Conservation (phyloP, 2,329 filamentous ascomycete species). For the Diaporthe australafricana region DNA sequence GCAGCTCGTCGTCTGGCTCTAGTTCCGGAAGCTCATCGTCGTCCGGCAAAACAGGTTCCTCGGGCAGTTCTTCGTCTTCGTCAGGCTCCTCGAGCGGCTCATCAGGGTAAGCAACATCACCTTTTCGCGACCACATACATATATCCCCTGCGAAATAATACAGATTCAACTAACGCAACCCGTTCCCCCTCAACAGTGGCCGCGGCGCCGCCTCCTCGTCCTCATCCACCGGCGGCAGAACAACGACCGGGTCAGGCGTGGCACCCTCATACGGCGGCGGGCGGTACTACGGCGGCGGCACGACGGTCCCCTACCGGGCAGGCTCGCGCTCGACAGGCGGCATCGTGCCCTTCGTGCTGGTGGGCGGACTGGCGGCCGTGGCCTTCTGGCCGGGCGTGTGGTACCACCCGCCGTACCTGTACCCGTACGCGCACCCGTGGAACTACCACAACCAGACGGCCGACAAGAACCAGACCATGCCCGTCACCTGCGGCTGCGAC, state of each 20-base stretch:
- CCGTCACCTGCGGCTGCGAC: constrained; percentile 72
- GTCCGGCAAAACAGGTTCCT: constrained; percentile 36
- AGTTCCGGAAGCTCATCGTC: constrained; percentile 46
- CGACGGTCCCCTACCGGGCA: constrained; percentile 68
- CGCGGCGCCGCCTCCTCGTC: constrained; percentile 45
- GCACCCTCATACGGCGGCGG: constrained; percentile 71
- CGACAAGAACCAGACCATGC: constrained; percentile 67
- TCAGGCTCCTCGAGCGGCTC: constrained; percentile 5
- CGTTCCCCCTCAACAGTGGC: constrained; percentile 21
- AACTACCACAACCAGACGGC: constrained; percentile 62
- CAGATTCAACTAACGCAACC: not conserved
- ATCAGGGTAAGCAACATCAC: constrained; percentile 10
- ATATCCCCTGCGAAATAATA: too few species aligned
- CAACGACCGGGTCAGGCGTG: constrained; percentile 68
- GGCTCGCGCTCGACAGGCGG: constrained; percentile 64
- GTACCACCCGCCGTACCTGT: constrained; percentile 72
- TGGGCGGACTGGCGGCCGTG: constrained; percentile 56
- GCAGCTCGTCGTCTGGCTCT: constrained; percentile 26
- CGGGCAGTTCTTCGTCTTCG: constrained; percentile 10
- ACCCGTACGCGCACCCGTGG: constrained; percentile 65
- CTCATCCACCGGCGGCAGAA: constrained; percentile 62
- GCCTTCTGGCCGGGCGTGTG: constrained; percentile 74
- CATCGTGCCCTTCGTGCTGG: constrained; percentile 61
- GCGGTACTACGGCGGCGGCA: constrained; percentile 75
- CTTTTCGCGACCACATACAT: too few species aligned